Evolutionary conservation across 2,329 filamentous ascomycete genomes (phyloP).

Genomic region (Calonectria henricotiae): DNA sequence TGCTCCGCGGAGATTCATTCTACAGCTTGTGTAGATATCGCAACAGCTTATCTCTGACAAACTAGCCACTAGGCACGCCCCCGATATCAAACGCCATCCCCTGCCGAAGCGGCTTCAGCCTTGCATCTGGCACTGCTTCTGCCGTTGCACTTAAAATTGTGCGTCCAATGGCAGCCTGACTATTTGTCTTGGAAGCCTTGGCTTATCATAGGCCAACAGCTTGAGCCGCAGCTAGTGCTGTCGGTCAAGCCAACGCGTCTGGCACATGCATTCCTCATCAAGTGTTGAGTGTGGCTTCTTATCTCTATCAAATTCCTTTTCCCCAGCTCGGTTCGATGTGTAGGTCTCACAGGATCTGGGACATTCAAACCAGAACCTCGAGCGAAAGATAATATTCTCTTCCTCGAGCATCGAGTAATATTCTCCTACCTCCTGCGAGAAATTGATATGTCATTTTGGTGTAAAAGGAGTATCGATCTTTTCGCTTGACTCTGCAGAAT

Average conservation of each 20-base stretch:
- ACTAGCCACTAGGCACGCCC: constrained; percentile 39
- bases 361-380: constrained; percentile 29
- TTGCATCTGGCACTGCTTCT: constrained; percentile 42
- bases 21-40: constrained; percentile 41
- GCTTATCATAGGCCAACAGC: constrained; percentile 47
- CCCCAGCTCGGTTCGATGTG: constrained; percentile 24
- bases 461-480: not conserved
- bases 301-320: constrained; percentile 45
- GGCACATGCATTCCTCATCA: constrained; percentile 41
- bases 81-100: constrained; percentile 35
- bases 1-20: constrained; percentile 52
- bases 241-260: constrained; percentile 39
- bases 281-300: constrained; percentile 42
- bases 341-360: constrained; percentile 40
- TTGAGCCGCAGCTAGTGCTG: constrained; percentile 50
- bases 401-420: not conserved
- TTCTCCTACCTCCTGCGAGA: not conserved
- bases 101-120: constrained; percentile 40
- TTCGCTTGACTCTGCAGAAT: not conserved
- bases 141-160: constrained; percentile 38
- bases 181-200: constrained; percentile 44
- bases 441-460: constrained; percentile 2
- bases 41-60: constrained; percentile 48
- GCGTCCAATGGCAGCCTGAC: constrained; percentile 44
- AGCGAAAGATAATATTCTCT: not conserved